A percentile compares a stretch with the other conserved stretches of the same genome.
Evolutionary conservation across 169 alveolate genomes (phyloP).

Genomic region (Eimeria sp.): DNA sequence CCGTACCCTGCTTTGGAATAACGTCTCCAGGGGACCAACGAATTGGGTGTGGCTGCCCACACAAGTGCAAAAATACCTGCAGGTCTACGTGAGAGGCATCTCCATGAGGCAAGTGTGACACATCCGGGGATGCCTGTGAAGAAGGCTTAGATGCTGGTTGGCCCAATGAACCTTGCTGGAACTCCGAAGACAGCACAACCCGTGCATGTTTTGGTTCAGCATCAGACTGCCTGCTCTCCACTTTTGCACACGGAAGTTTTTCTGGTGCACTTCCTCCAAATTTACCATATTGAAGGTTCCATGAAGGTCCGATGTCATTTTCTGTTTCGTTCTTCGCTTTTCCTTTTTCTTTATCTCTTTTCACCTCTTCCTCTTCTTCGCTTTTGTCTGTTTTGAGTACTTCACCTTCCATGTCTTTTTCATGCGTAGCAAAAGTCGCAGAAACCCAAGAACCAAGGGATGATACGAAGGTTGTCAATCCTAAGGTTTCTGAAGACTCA

Average conservation of each 20-base stretch:
- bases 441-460: constrained; percentile 64
- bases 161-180: not conserved
- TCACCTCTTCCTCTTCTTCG: not conserved
- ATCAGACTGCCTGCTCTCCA: not conserved
- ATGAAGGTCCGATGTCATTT: not conserved
- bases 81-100: constrained; percentile 10
- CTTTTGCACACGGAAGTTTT: not conserved
- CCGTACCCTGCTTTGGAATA: not conserved
- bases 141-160: not conserved
- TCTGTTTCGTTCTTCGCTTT: not conserved
- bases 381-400: not conserved
- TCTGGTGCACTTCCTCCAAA: not conserved
- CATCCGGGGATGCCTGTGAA: not conserved
- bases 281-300: not conserved
- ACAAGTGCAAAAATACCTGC: constrained; percentile 37
- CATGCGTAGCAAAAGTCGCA: constrained; percentile 41
- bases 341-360: not conserved
- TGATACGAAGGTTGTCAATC: constrained; percentile 21
- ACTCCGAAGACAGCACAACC: not conserved
- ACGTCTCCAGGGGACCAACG: constrained; percentile 23
- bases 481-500: constrained; percentile 25
- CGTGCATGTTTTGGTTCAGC: not conserved
- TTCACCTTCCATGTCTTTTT: not conserved
- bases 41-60: constrained; percentile 62
- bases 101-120: not conserved